phyloP scores from a whole-genome alignment of 179 eudicot genomes.

The Vitellaria paradoxa region DNA sequence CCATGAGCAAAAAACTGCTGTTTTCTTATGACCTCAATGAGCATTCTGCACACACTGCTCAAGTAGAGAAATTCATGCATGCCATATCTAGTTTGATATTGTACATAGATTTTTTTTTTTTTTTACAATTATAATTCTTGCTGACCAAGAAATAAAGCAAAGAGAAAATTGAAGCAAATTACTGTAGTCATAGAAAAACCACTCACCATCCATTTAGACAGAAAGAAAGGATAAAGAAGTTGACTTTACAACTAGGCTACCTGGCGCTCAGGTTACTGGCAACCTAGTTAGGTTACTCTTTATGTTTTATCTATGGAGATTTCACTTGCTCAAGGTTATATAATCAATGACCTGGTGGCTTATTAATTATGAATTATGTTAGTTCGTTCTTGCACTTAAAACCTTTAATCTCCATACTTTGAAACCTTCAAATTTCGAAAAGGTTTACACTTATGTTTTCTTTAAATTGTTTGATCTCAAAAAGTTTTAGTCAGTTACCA shows the following conservation, averaged over 20 bases:
- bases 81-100: not conserved
- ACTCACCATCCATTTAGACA: not conserved
- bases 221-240: not conserved
- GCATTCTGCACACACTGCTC: not conserved
- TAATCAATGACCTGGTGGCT: not conserved
- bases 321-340: not conserved
- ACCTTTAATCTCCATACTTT: not conserved
- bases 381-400: not conserved
- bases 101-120: not conserved
- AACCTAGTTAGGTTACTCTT: not conserved
- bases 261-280: not conserved
- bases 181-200: not conserved
- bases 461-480: not conserved
- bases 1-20: not conserved
- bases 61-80: too few relatives aligned
- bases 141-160: not conserved
- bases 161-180: slow-evolving; percentile 2
- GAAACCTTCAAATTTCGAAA: not conserved
- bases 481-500: not conserved
- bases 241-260: not conserved
- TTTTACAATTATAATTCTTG: not conserved
- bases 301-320: not conserved
- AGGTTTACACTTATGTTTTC: not conserved
- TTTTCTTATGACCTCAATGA: not conserved
- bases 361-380: not conserved